Evolutionary conservation across 768 basidiomycete species (phyloP), one percentile per base, ranked within the genome.

Genomic region (Suillus decipiens): DNA sequence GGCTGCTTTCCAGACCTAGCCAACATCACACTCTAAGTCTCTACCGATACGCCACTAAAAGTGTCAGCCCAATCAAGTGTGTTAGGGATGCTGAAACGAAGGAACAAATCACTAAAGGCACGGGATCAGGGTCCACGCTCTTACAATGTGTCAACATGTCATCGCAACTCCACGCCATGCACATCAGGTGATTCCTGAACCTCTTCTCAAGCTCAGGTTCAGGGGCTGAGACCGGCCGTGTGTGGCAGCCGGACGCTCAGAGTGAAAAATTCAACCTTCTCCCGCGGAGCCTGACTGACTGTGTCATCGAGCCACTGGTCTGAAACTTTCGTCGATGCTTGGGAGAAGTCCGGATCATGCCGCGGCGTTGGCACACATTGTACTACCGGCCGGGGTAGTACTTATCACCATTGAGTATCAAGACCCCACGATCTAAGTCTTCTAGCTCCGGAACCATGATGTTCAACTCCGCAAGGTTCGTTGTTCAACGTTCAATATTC

Each of bases 371-470:
- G 50, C 14, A 28, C 4, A 50, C 14, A 28, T 24, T 8, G 28
- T 31, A 28, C 33, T 34, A 53, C 51, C 33, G 19, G 51, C 19
- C n/a, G 31, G 10, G 17, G 51, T 53, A 33, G 5, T 19, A 34
- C 51, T 34, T n/a, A 53, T 53, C 33, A 6, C 51, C 51, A 28
- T 31, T 9, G 45, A 19, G n/a, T 43, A 43, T 43, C 3, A 3
- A n/a, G 10, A 15, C 8, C 48, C 15, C 14, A 9, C 15, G 3
- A 50, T 28, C 14, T 15, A 19, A n/a, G 33, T 34, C n/a, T 36
- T 54, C n/a, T 34, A 36, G 34, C 54, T 55, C 34, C 54, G 14
- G 22, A 55, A 36, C n/a, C 9, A 36, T 55, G 31, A 55, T 55
- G 51, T 53, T 53, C 17, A 28, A 28, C 31, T 19, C 31, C 10